Evolutionary conservation across 1,284 basidiomycete genomes (phyloP), one percentile per base, ranked within the genome.

Genomic region (Cerioporus squamosus): DNA sequence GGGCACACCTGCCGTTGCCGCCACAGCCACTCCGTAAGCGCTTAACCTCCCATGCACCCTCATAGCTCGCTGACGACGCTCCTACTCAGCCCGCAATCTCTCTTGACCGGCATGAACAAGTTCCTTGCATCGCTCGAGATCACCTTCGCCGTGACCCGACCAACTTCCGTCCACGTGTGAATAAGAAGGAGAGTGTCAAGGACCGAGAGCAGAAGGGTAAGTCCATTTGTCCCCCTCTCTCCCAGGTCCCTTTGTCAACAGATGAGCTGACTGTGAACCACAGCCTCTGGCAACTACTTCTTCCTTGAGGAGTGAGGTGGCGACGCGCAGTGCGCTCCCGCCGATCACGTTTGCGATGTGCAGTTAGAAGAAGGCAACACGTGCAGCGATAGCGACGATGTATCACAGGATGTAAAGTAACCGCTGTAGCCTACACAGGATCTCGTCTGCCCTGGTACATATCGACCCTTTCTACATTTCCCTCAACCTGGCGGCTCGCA

Each of bases 131-230:
- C 90, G 9, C 81, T 98, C 26, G 93, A 97, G 75, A 95, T 98
- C 71, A 98, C 95, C 6, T 98, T 98, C 84, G 95, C 60, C 87
- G 96, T 70, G 96, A 98, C 77, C 95, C 95, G 24, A 95, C 94
- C 61, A 97, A 97, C 79, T 97, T 87, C 80, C 82, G 92, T 59
- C 94, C 95, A 44, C 87, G 95, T 57, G 95, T 98, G 64, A 98
- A 98, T 83, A 98, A 98, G 81, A 72, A 88, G 62, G 81, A 95
- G 75, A 95, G 93, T 77, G 83, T 96, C 69, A 96, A 97, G 78
- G 95, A 98, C 74, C 86, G 90, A 64, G 94, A 97, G 76, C 95
- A 98, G 79, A 98, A 97, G 79, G 69, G 93, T 93, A 69, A 43
- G 84, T 75, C n/a, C n/a, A n/a, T n/a, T 47, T 33, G 51, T 45